These are phyloP conservation scores for Aspergillus ostianus DNA, from an alignment of 495 filamentous ascomycete genomes.

Conservation along the genomic window DNA sequence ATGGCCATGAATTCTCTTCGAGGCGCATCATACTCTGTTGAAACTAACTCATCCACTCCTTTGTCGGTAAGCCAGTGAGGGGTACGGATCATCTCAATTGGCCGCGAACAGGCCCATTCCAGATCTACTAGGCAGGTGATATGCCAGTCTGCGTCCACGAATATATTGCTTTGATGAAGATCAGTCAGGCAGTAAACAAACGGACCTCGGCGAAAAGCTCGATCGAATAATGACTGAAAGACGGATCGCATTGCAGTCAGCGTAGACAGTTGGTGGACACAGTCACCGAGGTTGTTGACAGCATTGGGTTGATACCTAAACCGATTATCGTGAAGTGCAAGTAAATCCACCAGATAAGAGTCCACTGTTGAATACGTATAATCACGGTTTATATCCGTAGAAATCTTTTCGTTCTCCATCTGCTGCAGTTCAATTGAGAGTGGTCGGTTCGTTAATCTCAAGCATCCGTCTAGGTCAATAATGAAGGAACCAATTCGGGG, in stretches of 20 bases:
- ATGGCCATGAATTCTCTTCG: too few relatives aligned
- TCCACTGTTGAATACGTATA: conserved; percentile 13
- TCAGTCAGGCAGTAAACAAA: too few relatives aligned
- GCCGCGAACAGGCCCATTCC: neutral
- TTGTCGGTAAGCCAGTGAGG: neutral
- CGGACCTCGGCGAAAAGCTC: too few relatives aligned
- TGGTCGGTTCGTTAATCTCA: conserved; percentile 32
- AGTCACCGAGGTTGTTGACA: neutral
- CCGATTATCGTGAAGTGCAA: too few relatives aligned
- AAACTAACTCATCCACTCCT: too few relatives aligned
- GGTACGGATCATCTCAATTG: neutral
- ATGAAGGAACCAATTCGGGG: conserved; percentile 37
- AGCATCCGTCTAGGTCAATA: conserved; percentile 23
- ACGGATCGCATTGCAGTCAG: too few relatives aligned
- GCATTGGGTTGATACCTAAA: too few relatives aligned
- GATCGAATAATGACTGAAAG: too few relatives aligned
- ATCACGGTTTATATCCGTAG: conserved; percentile 19
- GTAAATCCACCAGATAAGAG: too few relatives aligned
- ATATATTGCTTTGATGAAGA: too few relatives aligned
- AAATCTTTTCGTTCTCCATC: conserved; percentile 33
- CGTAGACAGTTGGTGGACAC: too few relatives aligned
- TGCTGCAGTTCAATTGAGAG: conserved; percentile 21
- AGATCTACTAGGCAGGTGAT: conserved; percentile 1
- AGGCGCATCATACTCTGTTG: too few relatives aligned
- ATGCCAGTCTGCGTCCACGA: neutral